phyloP scores from a whole-genome alignment of 441 rosid species.

The Populus hybrid region DNA sequence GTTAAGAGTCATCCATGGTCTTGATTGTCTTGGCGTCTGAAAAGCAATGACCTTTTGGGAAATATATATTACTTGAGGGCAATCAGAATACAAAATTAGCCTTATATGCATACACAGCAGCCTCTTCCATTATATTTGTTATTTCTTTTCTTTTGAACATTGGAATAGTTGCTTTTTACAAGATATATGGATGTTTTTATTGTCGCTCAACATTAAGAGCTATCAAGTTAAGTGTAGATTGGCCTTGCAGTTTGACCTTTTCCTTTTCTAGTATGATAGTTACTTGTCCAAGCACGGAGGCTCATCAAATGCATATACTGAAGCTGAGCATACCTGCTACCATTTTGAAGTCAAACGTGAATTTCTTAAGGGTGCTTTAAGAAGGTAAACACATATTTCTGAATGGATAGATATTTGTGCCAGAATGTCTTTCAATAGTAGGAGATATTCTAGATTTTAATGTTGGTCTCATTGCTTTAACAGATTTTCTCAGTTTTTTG shows the following conservation, averaged over 20 bases:
- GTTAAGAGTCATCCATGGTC: not conserved
- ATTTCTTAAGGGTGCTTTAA: constrained; percentile 77
- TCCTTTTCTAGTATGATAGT: constrained; percentile 88
- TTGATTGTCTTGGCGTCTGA: not conserved
- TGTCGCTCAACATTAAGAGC: not conserved
- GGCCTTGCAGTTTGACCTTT: constrained; percentile 38
- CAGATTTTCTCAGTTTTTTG: constrained; percentile 98
- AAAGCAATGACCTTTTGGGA: not conserved
- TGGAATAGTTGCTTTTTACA: not conserved
- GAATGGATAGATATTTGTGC: not conserved
- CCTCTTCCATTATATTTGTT: not conserved
- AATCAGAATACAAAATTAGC: not conserved
- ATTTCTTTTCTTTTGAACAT: not conserved
- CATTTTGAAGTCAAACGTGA: constrained; percentile 95
- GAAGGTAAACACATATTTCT: constrained; percentile 50
- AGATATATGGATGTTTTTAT: constrained; percentile 13
- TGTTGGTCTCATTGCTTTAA: constrained; percentile 21
- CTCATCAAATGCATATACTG: constrained; percentile 94
- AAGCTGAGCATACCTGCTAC: constrained; percentile 92
- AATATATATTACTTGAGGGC: not conserved
- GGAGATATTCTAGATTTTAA: constrained; percentile 11
- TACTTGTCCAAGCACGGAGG: constrained; percentile 99
- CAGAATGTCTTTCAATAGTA: constrained; percentile 5
- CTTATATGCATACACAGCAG: not conserved
- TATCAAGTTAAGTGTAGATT: constrained; percentile 13